A percentile compares a stretch with the other conserved stretches of the same genome.
Conservation (phyloP, 306 rosid genomes). For the Biancaea sappan region DNA sequence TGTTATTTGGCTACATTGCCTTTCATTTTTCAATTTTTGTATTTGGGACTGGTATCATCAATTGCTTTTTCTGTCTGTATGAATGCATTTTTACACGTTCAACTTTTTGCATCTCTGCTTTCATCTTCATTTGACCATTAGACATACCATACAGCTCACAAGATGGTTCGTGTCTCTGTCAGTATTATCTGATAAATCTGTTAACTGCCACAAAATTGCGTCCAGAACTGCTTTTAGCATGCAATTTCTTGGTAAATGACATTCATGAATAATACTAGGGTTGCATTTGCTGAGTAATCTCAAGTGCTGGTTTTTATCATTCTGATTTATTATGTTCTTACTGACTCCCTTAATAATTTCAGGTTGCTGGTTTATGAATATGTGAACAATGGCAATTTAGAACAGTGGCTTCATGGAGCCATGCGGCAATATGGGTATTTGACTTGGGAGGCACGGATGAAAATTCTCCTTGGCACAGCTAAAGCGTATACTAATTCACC, state of each 20-base stretch:
- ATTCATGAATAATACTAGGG: neutral
- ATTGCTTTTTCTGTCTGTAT: neutral
- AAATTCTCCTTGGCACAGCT: slow-evolving; percentile 83
- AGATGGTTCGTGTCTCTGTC: neutral
- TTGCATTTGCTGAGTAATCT: neutral
- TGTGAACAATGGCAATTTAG: slow-evolving; percentile 65
- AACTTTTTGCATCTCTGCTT: slow-evolving; percentile 7
- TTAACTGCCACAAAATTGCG: slow-evolving; percentile 16
- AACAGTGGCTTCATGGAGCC: slow-evolving; percentile 74
- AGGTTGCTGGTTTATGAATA: slow-evolving; percentile 76
- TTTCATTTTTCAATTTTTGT: neutral
- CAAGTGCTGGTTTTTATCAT: neutral
- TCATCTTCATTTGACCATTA: slow-evolving; percentile 5
- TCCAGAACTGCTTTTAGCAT: neutral
- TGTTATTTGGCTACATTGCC: neutral
- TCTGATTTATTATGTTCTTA: neutral
- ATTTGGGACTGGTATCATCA: neutral
- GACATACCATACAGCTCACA: neutral
- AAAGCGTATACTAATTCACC: slow-evolving; percentile 67
- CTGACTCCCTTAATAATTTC: slow-evolving; percentile 35
- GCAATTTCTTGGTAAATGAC: slow-evolving; percentile 5
- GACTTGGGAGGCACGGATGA: slow-evolving; percentile 82
- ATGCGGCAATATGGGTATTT: slow-evolving; percentile 77
- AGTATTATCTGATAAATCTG: neutral
- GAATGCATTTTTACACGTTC: neutral